A percentile compares a stretch with the other conserved stretches of the same genome.
Evolutionary conservation across 768 basidiomycete species (phyloP).

Genomic region (Mycena latifolia): DNA sequence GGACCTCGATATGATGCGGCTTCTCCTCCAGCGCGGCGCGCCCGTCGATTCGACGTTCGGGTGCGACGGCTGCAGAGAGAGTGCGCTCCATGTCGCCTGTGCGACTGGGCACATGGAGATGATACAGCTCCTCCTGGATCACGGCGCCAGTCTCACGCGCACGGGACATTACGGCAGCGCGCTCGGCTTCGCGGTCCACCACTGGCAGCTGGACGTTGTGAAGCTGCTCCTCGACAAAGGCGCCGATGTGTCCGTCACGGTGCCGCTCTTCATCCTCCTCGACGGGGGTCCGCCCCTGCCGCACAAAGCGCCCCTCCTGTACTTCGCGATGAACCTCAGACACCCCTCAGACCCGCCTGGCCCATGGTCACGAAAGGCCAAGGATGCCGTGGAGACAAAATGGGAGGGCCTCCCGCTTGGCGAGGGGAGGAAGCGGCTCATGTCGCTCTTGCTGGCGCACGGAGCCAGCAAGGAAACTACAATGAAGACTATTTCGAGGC

Average conservation of each 20-base stretch:
- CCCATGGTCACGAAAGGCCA: too few relatives aligned
- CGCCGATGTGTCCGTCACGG: slow-evolving; percentile 12
- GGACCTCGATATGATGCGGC: slow-evolving; percentile 14
- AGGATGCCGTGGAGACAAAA: not conserved
- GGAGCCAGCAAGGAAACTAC: slow-evolving; percentile 17
- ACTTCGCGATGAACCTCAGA: slow-evolving; percentile 7
- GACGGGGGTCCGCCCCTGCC: slow-evolving; percentile 1
- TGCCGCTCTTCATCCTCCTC: slow-evolving; percentile 3
- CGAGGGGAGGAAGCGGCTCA: slow-evolving; percentile 7
- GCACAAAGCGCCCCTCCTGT: slow-evolving; percentile 3
- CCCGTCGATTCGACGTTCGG: not conserved
- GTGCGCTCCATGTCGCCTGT: slow-evolving; percentile 1
- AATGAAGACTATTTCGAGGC: slow-evolving; percentile 41
- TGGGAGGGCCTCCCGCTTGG: slow-evolving; percentile 22
- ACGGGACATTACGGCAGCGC: slow-evolving; percentile 2
- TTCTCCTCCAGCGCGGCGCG: slow-evolving; percentile 11
- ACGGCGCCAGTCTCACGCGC: not conserved
- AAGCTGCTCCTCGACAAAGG: slow-evolving; percentile 13
- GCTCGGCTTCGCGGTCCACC: slow-evolving; percentile 21
- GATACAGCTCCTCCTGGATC: not conserved
- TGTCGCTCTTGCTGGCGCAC: slow-evolving; percentile 16
- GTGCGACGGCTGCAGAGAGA: slow-evolving; percentile 11
- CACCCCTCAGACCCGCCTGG: not conserved
- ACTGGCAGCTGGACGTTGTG: not conserved
- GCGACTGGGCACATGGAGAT: slow-evolving; percentile 7